phyloP scores from a whole-genome alignment of 2,329 filamentous ascomycete genomes.

The Colletotrichum sp. region DNA sequence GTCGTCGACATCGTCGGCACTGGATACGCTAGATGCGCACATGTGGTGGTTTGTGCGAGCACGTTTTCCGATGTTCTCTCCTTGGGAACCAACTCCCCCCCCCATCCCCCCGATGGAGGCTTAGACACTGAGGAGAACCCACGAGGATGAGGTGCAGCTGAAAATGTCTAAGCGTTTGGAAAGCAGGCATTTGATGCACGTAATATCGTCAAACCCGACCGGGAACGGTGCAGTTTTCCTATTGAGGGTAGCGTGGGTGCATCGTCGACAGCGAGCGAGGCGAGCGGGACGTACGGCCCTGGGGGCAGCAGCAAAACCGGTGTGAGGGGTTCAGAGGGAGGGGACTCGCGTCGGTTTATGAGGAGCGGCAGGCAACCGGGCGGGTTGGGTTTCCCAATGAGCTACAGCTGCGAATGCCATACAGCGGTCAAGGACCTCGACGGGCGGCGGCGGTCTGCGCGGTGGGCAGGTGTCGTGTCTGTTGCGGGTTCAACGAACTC shows the following conservation, averaged over 20 bases:
- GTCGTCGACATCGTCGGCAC: not conserved
- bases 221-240: slow-evolving; percentile 1
- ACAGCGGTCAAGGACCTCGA: not conserved
- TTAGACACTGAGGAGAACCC: not conserved
- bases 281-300: not conserved
- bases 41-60: not conserved
- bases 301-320: not conserved
- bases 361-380: not conserved
- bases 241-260: slow-evolving; percentile 2
- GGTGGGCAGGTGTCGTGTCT: not conserved
- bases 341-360: not conserved
- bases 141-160: not conserved
- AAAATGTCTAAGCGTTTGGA: not conserved
- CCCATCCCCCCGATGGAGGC: not conserved
- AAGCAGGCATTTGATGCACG: not conserved
- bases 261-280: not conserved
- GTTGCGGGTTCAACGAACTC: not conserved
- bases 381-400: not conserved
- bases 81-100: not conserved
- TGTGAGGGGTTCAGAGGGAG: not conserved
- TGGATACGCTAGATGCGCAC: not conserved
- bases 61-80: not conserved
- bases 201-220: slow-evolving; percentile 1
- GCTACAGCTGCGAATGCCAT: not conserved
- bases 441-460: not conserved